Conservation (phyloP, 208 protist genomes). For the Wallacemonas sp. region DNA sequence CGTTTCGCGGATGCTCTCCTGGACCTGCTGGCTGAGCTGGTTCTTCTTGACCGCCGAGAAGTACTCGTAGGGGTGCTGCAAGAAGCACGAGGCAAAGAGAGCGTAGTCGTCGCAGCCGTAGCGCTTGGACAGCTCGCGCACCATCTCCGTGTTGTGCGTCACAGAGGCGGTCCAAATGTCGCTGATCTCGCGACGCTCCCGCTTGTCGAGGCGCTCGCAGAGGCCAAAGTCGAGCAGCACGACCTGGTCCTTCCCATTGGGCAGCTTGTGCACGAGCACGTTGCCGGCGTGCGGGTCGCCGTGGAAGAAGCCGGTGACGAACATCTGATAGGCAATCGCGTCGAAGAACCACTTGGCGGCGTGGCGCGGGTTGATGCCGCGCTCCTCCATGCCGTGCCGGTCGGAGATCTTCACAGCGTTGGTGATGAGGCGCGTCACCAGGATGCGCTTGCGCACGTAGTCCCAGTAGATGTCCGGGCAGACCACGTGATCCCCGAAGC, state of each 20-base stretch:
- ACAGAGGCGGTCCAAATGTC: slow-evolving; percentile 80
- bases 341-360: slow-evolving; percentile 81
- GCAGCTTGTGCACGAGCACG: slow-evolving; percentile 81
- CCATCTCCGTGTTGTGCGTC: slow-evolving; percentile 59
- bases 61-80: slow-evolving; percentile 85
- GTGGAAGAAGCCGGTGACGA: slow-evolving; percentile 94
- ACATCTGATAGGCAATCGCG: slow-evolving; percentile 94
- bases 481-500: slow-evolving; percentile 76
- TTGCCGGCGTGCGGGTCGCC: slow-evolving; percentile 95
- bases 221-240: slow-evolving; percentile 96
- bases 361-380: slow-evolving; percentile 55
- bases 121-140: slow-evolving; percentile 44
- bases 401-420: slow-evolving; percentile 84
- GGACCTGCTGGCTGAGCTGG: slow-evolving; percentile 36
- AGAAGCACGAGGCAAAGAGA: slow-evolving; percentile 85
- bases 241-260: slow-evolving; percentile 69
- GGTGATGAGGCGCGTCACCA: slow-evolving; percentile 71
- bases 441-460: slow-evolving; percentile 63
- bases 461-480: slow-evolving; percentile 63
- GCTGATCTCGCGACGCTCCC: slow-evolving; percentile 52
- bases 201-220: slow-evolving; percentile 84
- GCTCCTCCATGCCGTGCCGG: slow-evolving; percentile 45
- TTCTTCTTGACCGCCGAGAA: slow-evolving; percentile 33
- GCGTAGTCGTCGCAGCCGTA: slow-evolving; percentile 78
- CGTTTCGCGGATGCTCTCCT: slow-evolving; percentile 69